Percentiles rank a stretch among this genome's conserved stretches.
Evolutionary conservation across 2,329 filamentous ascomycete species (phyloP).

Genomic region (Lecanicillium sp.): DNA sequence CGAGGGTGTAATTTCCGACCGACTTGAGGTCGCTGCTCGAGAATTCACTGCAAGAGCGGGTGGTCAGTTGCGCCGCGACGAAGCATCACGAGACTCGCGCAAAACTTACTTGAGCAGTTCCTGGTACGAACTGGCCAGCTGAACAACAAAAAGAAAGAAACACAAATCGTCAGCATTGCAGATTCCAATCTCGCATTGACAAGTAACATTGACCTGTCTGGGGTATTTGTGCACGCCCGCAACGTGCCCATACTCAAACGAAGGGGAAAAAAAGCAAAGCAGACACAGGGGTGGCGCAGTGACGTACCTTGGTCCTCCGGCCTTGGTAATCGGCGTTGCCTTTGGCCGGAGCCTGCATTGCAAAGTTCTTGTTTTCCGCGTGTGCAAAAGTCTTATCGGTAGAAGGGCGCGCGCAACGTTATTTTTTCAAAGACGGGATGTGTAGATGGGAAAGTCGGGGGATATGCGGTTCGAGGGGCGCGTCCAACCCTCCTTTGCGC

Average conservation of each 20-base stretch:
- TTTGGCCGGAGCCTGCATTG: slow-evolving; percentile 35
- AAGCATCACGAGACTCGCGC: slow-evolving; percentile 12
- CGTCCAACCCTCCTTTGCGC: too few species aligned
- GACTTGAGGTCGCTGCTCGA: slow-evolving; percentile 82
- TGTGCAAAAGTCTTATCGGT: neutral
- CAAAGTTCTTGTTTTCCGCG: neutral
- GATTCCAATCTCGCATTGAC: neutral
- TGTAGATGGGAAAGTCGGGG: neutral
- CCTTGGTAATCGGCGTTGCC: slow-evolving; percentile 52
- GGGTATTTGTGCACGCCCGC: too few species aligned
- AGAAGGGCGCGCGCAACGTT: too few species aligned
- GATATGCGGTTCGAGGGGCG: too few species aligned
- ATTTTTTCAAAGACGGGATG: neutral
- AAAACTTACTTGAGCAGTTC: slow-evolving; percentile 82
- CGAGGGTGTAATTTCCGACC: slow-evolving; percentile 92
- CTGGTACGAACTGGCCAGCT: slow-evolving; percentile 97
- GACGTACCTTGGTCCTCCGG: slow-evolving; percentile 54
- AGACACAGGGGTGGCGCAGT: slow-evolving; percentile 1
- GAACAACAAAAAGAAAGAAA: neutral
- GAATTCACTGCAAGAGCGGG: slow-evolving; percentile 83
- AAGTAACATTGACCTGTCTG: neutral
- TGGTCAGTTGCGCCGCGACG: slow-evolving; percentile 13
- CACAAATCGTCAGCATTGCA: slow-evolving; percentile 1
- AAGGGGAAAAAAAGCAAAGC: neutral
- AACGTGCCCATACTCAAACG: neutral